These are phyloP conservation scores for Pyrus betulifolia DNA, from an alignment of 306 rosid species.

Conservation along the genomic window DNA sequence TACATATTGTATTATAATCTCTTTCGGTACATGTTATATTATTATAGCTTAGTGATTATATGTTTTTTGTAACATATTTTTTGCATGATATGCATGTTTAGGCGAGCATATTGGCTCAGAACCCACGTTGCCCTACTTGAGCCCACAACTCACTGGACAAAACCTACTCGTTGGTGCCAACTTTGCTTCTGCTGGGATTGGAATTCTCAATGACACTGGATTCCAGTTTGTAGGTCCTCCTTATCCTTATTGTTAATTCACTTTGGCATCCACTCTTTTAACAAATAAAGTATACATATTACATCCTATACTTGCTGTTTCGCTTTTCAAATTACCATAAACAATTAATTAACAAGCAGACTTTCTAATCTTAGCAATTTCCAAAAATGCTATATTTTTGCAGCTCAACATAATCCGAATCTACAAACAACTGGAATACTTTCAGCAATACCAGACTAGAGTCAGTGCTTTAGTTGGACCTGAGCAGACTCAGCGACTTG, in stretches of 20 bases:
- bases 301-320: not conserved
- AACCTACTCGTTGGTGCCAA: conserved; percentile 72
- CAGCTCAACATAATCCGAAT: conserved; percentile 73
- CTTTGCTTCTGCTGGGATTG: conserved; percentile 91
- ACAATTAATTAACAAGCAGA: not conserved
- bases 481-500: conserved; percentile 28
- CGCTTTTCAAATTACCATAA: not conserved
- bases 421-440: conserved; percentile 46
- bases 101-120: conserved; percentile 71
- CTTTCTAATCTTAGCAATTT: not conserved
- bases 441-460: conserved; percentile 50
- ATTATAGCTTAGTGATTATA: not conserved
- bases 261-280: not conserved
- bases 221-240: conserved; percentile 62
- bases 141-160: conserved; percentile 51
- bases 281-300: not conserved
- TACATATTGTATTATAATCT: too few species aligned
- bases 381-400: not conserved
- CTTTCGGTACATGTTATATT: not conserved
- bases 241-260: not conserved
- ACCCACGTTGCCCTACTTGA: conserved; percentile 73
- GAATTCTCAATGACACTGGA: conserved; percentile 85
- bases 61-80: not conserved
- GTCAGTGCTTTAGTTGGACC: conserved; percentile 50
- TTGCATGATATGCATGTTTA: conserved; percentile 1